phyloP scores from a whole-genome alignment of 1,284 basidiomycete genomes.

The Porodaedalea pini region DNA sequence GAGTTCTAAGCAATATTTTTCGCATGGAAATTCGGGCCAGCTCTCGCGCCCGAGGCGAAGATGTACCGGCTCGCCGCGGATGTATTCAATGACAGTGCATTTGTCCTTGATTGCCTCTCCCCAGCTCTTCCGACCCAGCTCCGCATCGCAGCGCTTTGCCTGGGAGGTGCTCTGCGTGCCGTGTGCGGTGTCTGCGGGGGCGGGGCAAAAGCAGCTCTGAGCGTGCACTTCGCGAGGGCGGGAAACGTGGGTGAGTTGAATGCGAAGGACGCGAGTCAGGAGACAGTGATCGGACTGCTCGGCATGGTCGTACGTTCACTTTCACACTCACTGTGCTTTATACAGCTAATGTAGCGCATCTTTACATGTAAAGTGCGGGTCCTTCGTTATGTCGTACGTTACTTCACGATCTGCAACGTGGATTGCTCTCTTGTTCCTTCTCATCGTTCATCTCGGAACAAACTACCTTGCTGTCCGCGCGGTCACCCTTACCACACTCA shows the following conservation, averaged over 20 bases:
- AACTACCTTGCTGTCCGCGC: conserved; percentile 60
- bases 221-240: conserved; percentile 59
- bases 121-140: conserved; percentile 46
- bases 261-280: conserved; percentile 68
- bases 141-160: conserved; percentile 48
- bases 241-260: conserved; percentile 68
- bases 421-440: conserved; percentile 45
- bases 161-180: conserved; percentile 53
- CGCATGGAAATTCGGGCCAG: conserved; percentile 59
- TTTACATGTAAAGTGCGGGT: conserved; percentile 36
- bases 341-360: not conserved
- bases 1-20: conserved; percentile 49
- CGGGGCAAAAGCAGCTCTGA: conserved; percentile 66
- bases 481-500: conserved; percentile 53
- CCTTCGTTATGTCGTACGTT: conserved; percentile 52
- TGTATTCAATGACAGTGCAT: conserved; percentile 56
- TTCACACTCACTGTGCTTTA: not conserved
- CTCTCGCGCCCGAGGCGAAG: conserved; percentile 65
- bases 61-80: conserved; percentile 70
- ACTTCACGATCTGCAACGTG: conserved; percentile 49
- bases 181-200: conserved; percentile 59
- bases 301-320: conserved; percentile 56
- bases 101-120: conserved; percentile 56
- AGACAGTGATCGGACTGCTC: conserved; percentile 60
- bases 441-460: conserved; percentile 50